Percentiles rank a stretch among this genome's conserved stretches.
These are phyloP conservation scores for Blastocystis sp. DNA, from an alignment of 352 stramenopile genomes.

Conservation along the genomic window DNA sequence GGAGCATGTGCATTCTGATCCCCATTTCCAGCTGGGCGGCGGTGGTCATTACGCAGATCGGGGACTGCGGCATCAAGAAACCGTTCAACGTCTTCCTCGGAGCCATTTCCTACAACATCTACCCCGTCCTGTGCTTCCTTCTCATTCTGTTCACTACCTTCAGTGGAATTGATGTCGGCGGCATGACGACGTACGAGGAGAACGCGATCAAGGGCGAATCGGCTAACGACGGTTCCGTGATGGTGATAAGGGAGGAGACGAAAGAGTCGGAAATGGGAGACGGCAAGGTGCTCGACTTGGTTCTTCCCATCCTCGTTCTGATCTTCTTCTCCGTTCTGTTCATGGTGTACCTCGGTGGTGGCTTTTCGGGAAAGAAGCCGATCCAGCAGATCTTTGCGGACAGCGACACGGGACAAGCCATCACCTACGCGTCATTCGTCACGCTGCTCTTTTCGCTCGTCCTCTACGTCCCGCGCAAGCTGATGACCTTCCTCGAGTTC, in stretches of 20 bases:
- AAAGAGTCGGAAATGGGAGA: background rate
- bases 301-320: conserved; percentile 34
- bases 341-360: conserved; percentile 41
- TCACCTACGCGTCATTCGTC: background rate
- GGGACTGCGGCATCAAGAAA: conserved; percentile 31
- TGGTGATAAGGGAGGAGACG: background rate
- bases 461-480: conserved; percentile 16
- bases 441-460: background rate
- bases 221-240: background rate
- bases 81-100: conserved; percentile 26
- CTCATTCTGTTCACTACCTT: conserved; percentile 25
- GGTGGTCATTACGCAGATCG: conserved; percentile 39
- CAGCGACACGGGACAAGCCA: background rate
- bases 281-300: background rate
- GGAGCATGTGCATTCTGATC: conserved; percentile 30
- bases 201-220: conserved; percentile 7
- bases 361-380: conserved; percentile 1
- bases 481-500: conserved; percentile 13
- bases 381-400: conserved; percentile 43
- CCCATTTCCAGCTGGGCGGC: conserved; percentile 44
- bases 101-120: conserved; percentile 28
- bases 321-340: conserved; percentile 28
- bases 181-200: conserved; percentile 17
- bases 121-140: conserved; percentile 13
- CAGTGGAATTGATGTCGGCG: conserved; percentile 1